phyloP scores from a whole-genome alignment of 345 rosid genomes.

The Heritiera littoralis region DNA sequence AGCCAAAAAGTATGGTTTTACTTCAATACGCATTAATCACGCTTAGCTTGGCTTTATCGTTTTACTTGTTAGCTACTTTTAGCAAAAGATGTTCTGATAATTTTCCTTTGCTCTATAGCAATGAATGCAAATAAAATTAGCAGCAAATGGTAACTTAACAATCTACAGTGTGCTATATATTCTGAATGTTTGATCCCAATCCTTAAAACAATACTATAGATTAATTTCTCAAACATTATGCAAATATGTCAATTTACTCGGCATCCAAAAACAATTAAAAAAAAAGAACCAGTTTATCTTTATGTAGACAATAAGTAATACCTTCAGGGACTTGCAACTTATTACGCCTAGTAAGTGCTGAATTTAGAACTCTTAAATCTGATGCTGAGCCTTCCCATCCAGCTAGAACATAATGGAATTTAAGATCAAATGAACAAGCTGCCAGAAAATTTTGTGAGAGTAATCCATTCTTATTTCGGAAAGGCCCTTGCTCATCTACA shows the following conservation, averaged over 20 bases:
- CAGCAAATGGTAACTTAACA: not conserved
- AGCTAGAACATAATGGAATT: slow-evolving; percentile 82
- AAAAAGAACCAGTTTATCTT: not conserved
- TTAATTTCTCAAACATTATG: not conserved
- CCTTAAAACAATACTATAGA: not conserved
- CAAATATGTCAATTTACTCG: slow-evolving; percentile 1
- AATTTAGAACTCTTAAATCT: slow-evolving; percentile 69
- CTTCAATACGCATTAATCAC: not conserved
- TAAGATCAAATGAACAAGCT: slow-evolving; percentile 80
- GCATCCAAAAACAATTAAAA: not conserved
- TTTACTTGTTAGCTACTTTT: not conserved
- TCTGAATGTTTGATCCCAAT: not conserved
- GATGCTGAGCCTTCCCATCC: slow-evolving; percentile 99
- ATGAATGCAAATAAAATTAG: not conserved
- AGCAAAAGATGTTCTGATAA: not conserved
- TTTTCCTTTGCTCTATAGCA: not conserved
- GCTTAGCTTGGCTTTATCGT: not conserved
- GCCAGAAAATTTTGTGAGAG: slow-evolving; percentile 84
- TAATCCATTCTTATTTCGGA: slow-evolving; percentile 65
- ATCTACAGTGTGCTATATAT: not conserved
- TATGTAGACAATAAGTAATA: slow-evolving; percentile 24
- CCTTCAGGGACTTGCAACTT: slow-evolving; percentile 79
- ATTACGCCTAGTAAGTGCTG: slow-evolving; percentile 71
- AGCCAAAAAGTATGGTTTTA: not conserved
- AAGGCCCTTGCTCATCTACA: slow-evolving; percentile 91